Evolutionary conservation across 2,329 filamentous ascomycete genomes (phyloP).

Genomic region (Pyrenophora tritici-repentis): DNA sequence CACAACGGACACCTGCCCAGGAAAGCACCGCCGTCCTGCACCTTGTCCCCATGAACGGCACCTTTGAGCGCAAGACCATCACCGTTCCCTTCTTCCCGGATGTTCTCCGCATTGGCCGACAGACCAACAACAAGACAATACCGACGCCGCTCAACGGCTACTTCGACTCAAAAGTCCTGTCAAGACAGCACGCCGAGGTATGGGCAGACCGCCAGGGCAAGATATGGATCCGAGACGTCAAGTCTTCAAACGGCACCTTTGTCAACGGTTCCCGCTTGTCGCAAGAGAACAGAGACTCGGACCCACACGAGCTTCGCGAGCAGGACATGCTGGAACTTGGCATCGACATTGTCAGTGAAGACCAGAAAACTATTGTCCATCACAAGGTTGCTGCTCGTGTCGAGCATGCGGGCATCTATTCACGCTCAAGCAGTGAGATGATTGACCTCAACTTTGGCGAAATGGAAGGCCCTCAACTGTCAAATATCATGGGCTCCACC

Average conservation of each 20-base stretch:
- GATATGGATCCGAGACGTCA: slow-evolving; percentile 95
- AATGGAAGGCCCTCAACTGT: slow-evolving; percentile 76
- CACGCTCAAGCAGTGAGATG: slow-evolving; percentile 70
- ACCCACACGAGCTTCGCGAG: slow-evolving; percentile 89
- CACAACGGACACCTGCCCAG: slow-evolving; percentile 50
- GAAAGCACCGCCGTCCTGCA: slow-evolving; percentile 79
- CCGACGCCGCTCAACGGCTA: slow-evolving; percentile 91
- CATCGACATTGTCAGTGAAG: slow-evolving; percentile 98
- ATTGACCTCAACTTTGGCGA: slow-evolving; percentile 92
- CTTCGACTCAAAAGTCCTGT: slow-evolving; percentile 97
- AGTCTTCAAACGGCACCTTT: slow-evolving; percentile 98
- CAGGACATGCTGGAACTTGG: slow-evolving; percentile 92
- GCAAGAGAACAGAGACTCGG: slow-evolving; percentile 92
- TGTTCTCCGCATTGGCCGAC: slow-evolving; percentile 88
- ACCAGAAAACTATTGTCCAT: slow-evolving; percentile 97
- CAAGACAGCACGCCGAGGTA: slow-evolving; percentile 92
- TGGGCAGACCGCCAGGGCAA: slow-evolving; percentile 86
- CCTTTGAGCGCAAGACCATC: slow-evolving; percentile 96
- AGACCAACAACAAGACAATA: slow-evolving; percentile 95
- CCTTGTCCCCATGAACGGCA: slow-evolving; percentile 88
- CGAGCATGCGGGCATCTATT: slow-evolving; percentile 87
- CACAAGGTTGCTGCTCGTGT: slow-evolving; percentile 98
- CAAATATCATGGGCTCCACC: slow-evolving; percentile 67
- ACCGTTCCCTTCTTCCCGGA: slow-evolving; percentile 92
- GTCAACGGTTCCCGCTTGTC: slow-evolving; percentile 91